These are phyloP conservation scores for Arthroderma sp. DNA, from an alignment of 2,329 filamentous ascomycete species.

Conservation along the genomic window DNA sequence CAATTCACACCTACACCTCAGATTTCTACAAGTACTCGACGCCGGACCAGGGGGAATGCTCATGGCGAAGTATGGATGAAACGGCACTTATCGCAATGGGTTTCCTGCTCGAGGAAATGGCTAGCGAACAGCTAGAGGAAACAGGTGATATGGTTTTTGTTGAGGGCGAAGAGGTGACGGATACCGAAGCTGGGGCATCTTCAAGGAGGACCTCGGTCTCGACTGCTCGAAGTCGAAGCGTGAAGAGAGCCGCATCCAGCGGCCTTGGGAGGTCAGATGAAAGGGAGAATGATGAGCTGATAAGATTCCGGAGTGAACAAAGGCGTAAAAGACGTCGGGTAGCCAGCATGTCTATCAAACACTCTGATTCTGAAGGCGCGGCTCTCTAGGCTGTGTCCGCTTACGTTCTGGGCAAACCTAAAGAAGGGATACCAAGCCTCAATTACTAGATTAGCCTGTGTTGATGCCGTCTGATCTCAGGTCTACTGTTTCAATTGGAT, in stretches of 20 bases:
- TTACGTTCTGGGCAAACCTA: too few species aligned
- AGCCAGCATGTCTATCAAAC: not conserved
- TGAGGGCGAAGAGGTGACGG: slow-evolving; percentile 29
- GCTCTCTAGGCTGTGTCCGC: not conserved
- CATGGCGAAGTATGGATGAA: slow-evolving; percentile 46
- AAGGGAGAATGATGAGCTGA: slow-evolving; percentile 1
- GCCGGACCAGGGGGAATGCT: slow-evolving; percentile 20
- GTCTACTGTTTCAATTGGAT: too few species aligned
- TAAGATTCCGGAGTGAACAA: not conserved
- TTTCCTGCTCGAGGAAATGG: slow-evolving; percentile 47
- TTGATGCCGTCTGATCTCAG: too few species aligned
- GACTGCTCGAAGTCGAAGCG: not conserved
- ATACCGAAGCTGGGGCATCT: not conserved
- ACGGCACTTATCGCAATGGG: slow-evolving; percentile 49
- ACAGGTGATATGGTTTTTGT: slow-evolving; percentile 47
- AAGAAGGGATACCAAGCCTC: too few species aligned
- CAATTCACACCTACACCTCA: slow-evolving; percentile 44
- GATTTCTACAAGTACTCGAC: slow-evolving; percentile 38
- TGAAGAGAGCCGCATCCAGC: too few species aligned
- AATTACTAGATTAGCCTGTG: too few species aligned
- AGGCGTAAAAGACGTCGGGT: slow-evolving; percentile 4
- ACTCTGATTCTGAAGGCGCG: not conserved
- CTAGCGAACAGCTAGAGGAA: slow-evolving; percentile 37
- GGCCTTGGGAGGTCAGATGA: not conserved
- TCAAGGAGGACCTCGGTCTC: not conserved